Base-by-base conservation (phyloP, 148 eudicot species). In the Salicornia ramosissima region DNA sequence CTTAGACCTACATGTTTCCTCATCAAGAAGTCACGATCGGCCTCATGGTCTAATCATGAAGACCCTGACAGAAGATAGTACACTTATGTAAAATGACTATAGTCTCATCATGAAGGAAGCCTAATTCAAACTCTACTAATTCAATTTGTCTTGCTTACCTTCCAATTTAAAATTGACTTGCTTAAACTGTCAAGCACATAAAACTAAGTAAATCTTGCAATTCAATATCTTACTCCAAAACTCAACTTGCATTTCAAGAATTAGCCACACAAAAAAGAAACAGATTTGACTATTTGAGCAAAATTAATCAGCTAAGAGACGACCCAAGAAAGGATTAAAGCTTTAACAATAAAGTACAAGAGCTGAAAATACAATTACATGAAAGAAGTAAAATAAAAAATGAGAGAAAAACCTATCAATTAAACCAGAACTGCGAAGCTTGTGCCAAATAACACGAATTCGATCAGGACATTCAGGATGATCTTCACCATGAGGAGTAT, bases 381-480 rank as follows among this genome's bases (percentile, higher is more conserved):
- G 28, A 13, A 22, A 55, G 6, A 65, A 50, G 6, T 1, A 46
- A 24, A 36, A 19, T 5, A 16, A 24, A 60, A 33, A 9, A 39
- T n/a, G 58, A 42, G 50, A 53, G n/a, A 19, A 9, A 43, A 34
- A 91, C 99, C 94, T 86, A 31, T 86, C 67, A 21, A 80, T 74
- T 40, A 95, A 71, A 6, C 85, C 83, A 40, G 97, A 75, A 64
- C 67, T 56, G 9, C 73, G 67, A 46, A 95, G 94, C 73, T 83
- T 81, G 65, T 85, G 73, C 91, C 91, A 83, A 45, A 95, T 95
- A 76, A 81, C 87, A 59, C 81, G 83, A 76, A 91, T 85, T 21
- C 97, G 89, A 87, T 86, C 73, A 45, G 99, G 99, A 61, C 80
- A 83, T 69, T 95, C 99, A 36, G 97, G 97, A 53, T 95, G 99